Evolutionary conservation across 2,329 filamentous ascomycete genomes (phyloP).

Genomic region (Cordyceps militaris): DNA sequence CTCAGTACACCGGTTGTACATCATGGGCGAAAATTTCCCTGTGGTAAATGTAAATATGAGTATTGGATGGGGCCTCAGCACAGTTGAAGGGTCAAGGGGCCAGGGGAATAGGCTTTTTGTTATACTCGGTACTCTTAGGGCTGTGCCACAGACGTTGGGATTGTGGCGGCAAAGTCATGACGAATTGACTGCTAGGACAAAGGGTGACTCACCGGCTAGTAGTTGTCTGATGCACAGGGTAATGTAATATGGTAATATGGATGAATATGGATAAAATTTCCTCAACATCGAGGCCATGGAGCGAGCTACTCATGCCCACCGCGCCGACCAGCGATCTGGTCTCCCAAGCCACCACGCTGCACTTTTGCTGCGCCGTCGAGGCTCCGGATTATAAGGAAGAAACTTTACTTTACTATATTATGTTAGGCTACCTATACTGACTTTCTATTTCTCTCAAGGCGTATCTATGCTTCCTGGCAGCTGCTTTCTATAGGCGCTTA

Average conservation of each 20-base stretch:
- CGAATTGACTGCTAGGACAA: neutral
- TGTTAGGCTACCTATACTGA: too few relatives aligned
- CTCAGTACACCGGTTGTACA: slow-evolving; percentile 8
- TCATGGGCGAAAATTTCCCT: slow-evolving; percentile 6
- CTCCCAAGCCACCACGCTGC: too few relatives aligned
- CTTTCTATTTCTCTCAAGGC: too few relatives aligned
- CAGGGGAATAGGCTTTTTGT: neutral
- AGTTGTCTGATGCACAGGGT: slow-evolving; percentile 2
- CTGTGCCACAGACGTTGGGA: neutral
- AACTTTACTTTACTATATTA: too few relatives aligned
- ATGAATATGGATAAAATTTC: neutral
- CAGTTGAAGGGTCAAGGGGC: neutral
- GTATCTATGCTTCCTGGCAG: too few relatives aligned
- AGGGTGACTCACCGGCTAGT: neutral
- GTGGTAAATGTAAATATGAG: slow-evolving; percentile 3
- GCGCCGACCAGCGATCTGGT: too few relatives aligned
- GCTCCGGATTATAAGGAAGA: too few relatives aligned
- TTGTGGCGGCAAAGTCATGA: slow-evolving; percentile 5
- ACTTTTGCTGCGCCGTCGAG: too few relatives aligned
- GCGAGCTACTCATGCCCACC: too few relatives aligned
- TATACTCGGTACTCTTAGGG: slow-evolving; percentile 1
- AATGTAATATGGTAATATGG: neutral
- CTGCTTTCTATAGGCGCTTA: too few relatives aligned
- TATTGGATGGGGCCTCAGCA: neutral
- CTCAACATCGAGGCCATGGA: too few relatives aligned